Base-by-base conservation (phyloP, 2,329 filamentous ascomycete genomes). In the Diatrype stigma region DNA sequence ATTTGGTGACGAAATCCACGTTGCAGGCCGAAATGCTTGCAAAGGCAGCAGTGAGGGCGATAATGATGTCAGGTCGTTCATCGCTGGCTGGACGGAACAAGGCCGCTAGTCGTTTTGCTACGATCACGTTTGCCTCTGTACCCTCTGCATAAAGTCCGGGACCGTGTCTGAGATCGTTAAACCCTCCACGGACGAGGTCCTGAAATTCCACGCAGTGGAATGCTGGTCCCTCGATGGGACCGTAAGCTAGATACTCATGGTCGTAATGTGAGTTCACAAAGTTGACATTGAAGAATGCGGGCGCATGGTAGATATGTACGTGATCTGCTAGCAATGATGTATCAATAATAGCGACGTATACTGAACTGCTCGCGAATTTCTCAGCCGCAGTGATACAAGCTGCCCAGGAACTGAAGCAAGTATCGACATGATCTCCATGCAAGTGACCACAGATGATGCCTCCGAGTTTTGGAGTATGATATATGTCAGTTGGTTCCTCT, bases 321-420 rank as follows among this genome's bases (percentile, higher is more conserved):
- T 51, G 46, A 6, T 30, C 35, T 19, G 38, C 32, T 17, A 55
- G n/a, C 11, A 50, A 26, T 1, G n/a, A 30, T 14, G 30, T 46
- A 16, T 55, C 52, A 19, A 51, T 45, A 8, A 52, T 46, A n/a
- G 40, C 50, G 12, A 52, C 14, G 21, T 51, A 47, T 3, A n/a
- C 23, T 40, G 22, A 17, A n/a, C n/a, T n/a, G n/a, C n/a, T n/a
- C n/a, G n/a, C n/a, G n/a, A n/a, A n/a, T n/a, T 46, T 16, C n/a
- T 19, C 21, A 16, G 14, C n/a, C 45, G 45, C 21, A 50, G 8
- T 19, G n/a, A 5, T 37, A 28, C 32, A 4, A 6, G 50, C 38
- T 14, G 51, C 49, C 53, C 53, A 56, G 11, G 53, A 56, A n/a
- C 48, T 53, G 32, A 56, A 56, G n/a, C 23, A 4, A 6, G 48